A percentile compares a stretch with the other conserved stretches of the same genome.
Evolutionary conservation across 768 basidiomycete genomes (phyloP).

Genomic region (Suillus subalutaceus): DNA sequence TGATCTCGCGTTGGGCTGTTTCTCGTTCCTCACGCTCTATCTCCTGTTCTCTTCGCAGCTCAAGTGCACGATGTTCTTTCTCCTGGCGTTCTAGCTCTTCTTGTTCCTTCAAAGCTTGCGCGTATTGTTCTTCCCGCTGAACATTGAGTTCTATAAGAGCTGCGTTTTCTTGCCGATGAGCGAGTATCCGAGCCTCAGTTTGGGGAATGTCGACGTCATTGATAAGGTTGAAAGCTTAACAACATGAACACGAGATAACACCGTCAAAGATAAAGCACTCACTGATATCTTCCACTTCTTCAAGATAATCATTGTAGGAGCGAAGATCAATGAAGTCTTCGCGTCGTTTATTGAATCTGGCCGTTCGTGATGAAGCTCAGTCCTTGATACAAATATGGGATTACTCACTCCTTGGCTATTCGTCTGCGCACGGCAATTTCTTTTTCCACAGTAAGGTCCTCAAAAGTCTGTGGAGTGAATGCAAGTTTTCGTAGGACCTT

Average conservation of each 20-base stretch:
- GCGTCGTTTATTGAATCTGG: constrained; percentile 90
- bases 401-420: constrained; percentile 81
- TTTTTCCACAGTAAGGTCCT: constrained; percentile 90
- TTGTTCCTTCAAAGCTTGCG: constrained; percentile 70
- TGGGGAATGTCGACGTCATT: constrained; percentile 79
- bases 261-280: constrained; percentile 24
- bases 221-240: constrained; percentile 90
- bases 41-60: constrained; percentile 69
- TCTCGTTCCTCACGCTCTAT: constrained; percentile 78
- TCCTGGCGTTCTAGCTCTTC: constrained; percentile 80
- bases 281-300: constrained; percentile 94
- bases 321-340: constrained; percentile 85
- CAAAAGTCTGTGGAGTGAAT: constrained; percentile 95
- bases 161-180: constrained; percentile 81
- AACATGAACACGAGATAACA: background rate
- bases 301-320: constrained; percentile 93
- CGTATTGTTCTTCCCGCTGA: constrained; percentile 79
- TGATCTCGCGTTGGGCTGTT: constrained; percentile 70
- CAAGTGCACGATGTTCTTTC: constrained; percentile 67
- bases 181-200: constrained; percentile 83
- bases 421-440: constrained; percentile 89
- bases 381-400: background rate
- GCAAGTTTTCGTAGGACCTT: constrained; percentile 87
- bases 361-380: background rate
- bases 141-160: constrained; percentile 82